Evolutionary conservation across 768 basidiomycete species (phyloP).

Genomic region (Boletus eberwhitei): DNA sequence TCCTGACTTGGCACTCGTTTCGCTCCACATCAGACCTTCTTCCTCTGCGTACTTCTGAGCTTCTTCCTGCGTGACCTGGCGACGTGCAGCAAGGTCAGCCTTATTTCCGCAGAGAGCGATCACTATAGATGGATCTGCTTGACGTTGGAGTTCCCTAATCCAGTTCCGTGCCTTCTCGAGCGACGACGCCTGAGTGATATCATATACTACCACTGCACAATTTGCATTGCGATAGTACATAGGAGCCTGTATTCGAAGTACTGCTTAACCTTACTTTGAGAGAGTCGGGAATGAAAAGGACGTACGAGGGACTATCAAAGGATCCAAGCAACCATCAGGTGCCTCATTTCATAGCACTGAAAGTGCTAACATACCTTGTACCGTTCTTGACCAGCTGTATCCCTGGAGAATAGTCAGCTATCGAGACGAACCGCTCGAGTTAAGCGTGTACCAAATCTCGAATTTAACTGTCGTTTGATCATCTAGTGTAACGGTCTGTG

Average conservation of each 20-base stretch:
- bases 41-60: slow-evolving; percentile 91
- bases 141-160: slow-evolving; percentile 95
- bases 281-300: slow-evolving; percentile 3
- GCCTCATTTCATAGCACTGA: neutral
- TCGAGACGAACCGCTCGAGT: neutral
- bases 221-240: slow-evolving; percentile 98
- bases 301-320: slow-evolving; percentile 45
- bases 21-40: slow-evolving; percentile 90
- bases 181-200: slow-evolving; percentile 89
- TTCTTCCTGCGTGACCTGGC: slow-evolving; percentile 84
- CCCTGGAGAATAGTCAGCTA: slow-evolving; percentile 47
- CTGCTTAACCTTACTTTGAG: neutral
- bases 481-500: slow-evolving; percentile 92
- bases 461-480: slow-evolving; percentile 94
- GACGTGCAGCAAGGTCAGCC: slow-evolving; percentile 76
- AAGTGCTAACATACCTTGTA: slow-evolving; percentile 62
- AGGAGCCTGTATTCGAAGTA: slow-evolving; percentile 56
- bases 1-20: slow-evolving; percentile 87
- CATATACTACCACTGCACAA: slow-evolving; percentile 92
- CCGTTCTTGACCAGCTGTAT: slow-evolving; percentile 93
- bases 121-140: slow-evolving; percentile 95
- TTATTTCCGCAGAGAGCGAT: slow-evolving; percentile 98
- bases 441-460: slow-evolving; percentile 81
- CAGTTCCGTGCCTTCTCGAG: slow-evolving; percentile 94
- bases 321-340: neutral